Base-by-base conservation (phyloP, 176 grass and related monocot genomes). In the Typha latifolia region DNA sequence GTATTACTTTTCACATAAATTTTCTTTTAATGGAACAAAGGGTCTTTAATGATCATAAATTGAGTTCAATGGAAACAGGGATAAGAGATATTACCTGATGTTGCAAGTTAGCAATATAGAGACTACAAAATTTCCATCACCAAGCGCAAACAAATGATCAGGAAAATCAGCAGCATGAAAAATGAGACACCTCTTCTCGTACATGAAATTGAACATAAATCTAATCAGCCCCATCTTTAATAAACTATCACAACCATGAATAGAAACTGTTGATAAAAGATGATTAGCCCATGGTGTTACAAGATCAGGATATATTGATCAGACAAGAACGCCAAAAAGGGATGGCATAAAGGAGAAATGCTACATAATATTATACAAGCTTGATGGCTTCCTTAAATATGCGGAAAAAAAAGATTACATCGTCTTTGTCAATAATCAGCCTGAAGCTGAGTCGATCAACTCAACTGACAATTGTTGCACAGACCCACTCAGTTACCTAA, bases 401-500 rank as follows among this genome's bases (percentile, higher is more conserved):
- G 53, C 6, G 8, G 53, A 59, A 59, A 21, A 21, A 21, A 59
- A 59, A 59, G 9, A 21, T n/a, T 21, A 59, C 20, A 19, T 59
- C 16, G 2, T 16, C 53, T 21, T 59, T 59, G 53, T 59, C 53
- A 59, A 21, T 21, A 59, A 59, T 16, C 53, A 59, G 2, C n/a
- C 53, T 59, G 53, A 59, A 59, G 53, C 7, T 43, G 37, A 37
- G 34, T 37, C 34, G 4, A 43, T 59, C 53, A 59, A 59, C 53
- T 19, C 16, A 16, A 59, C 53, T 59, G 18, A 19, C 53, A 21
- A 59, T 59, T 21, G 20, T 20, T 11, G 53, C 53, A 59, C 63
- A 32, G 14, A 29, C 67, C 62, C 9, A 12, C 63, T 73, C 19
- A 78, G 20, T 63, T 61, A 69, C 47, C 69, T 78, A 78, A 16